phyloP scores from a whole-genome alignment of 306 rosid genomes.

The Begonia masoniana region DNA sequence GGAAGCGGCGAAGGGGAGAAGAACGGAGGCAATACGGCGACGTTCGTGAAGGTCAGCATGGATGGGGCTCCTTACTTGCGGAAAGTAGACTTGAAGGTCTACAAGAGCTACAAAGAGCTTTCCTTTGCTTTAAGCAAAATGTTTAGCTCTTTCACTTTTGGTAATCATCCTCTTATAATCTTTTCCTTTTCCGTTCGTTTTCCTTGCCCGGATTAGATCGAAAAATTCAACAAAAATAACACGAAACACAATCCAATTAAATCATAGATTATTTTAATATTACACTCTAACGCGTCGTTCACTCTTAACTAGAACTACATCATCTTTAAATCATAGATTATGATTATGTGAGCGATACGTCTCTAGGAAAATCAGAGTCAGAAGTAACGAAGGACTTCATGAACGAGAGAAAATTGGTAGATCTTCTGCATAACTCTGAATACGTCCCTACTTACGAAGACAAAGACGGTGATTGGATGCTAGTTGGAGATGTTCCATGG shows the following conservation, averaged over 20 bases:
- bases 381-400: conserved; percentile 66
- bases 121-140: conserved; percentile 58
- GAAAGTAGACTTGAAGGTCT: conserved; percentile 71
- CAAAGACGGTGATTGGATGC: conserved; percentile 95
- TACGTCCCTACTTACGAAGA: conserved; percentile 70
- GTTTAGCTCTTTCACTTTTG: conserved; percentile 75
- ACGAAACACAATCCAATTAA: no score
- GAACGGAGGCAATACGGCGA: conserved; percentile 12
- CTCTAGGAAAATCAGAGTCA: conserved; percentile 45
- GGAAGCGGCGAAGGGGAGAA: conserved; percentile 6
- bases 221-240: no score
- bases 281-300: no score
- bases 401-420: conserved; percentile 67
- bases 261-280: no score
- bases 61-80: conserved; percentile 87
- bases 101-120: conserved; percentile 63
- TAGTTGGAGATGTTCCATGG: conserved; percentile 94
- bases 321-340: no score
- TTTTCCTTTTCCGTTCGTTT: not conserved
- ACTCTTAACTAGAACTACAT: no score
- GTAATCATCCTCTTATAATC: conserved; percentile 3
- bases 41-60: conserved; percentile 79
- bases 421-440: conserved; percentile 61
- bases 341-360: conserved; percentile 1
- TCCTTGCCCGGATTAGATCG: no score